These are phyloP conservation scores for Saturnispora besseyi DNA, from an alignment of 805 yeast genomes.

Conservation along the genomic window DNA sequence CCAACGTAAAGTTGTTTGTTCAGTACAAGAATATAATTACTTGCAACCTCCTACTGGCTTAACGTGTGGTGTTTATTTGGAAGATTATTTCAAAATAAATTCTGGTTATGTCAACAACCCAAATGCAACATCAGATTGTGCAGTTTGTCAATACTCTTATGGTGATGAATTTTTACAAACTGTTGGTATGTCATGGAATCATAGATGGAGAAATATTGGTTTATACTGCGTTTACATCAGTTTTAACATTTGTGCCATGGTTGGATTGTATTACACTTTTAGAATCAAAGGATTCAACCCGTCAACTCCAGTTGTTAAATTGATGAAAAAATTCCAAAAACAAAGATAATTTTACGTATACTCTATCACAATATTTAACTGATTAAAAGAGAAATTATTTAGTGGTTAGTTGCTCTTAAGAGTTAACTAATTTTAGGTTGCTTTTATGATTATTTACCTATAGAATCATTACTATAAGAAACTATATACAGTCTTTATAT, in stretches of 20 bases:
- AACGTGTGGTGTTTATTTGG: slow-evolving; percentile 54
- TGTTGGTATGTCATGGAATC: slow-evolving; percentile 34
- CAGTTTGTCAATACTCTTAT: slow-evolving; percentile 36
- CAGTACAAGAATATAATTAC: slow-evolving; percentile 37
- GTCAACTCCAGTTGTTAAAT: neutral
- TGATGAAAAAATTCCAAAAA: neutral
- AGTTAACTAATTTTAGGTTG: too few species aligned
- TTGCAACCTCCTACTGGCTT: slow-evolving; percentile 48
- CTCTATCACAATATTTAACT: too few species aligned
- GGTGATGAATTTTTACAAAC: slow-evolving; percentile 40
- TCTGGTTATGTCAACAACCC: slow-evolving; percentile 54
- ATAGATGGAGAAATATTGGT: slow-evolving; percentile 63
- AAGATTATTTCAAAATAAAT: slow-evolving; percentile 26
- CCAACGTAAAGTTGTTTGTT: slow-evolving; percentile 42
- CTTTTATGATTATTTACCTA: too few species aligned
- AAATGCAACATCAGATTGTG: slow-evolving; percentile 38
- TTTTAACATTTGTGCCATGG: slow-evolving; percentile 39
- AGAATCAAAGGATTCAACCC: slow-evolving; percentile 20
- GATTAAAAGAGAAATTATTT: too few species aligned
- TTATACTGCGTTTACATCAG: slow-evolving; percentile 46
- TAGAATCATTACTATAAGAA: too few species aligned
- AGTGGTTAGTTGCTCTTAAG: too few species aligned
- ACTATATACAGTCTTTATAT: too few species aligned
- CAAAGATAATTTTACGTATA: too few species aligned
- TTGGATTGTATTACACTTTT: slow-evolving; percentile 27